Base-by-base conservation (phyloP, 495 filamentous ascomycete genomes). In the Daldinia bambusicola region DNA sequence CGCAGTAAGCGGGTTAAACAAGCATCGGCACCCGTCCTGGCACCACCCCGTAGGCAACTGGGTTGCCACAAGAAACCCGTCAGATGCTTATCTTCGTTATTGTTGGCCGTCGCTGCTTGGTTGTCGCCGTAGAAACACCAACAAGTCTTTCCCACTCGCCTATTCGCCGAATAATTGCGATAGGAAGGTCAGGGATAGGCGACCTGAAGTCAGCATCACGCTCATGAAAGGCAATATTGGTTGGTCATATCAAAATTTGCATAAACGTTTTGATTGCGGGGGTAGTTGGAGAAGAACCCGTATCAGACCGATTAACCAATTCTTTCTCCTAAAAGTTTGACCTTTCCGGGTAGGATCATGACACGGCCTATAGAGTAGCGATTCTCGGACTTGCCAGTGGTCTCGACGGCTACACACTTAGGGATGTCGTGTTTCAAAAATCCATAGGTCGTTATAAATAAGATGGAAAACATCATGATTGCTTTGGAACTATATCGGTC, bases 401-500 rank as follows among this genome's bases (percentile, higher is more conserved):
- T 48, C 6, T 48, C 18, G 41, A 45, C n/a, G 43, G 6, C 10
- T 1, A 22, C 22, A 20, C 18, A 10, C 16, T 9, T 48, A 16
- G 3, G 6, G 18, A 48, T 9, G 10, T 48, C 9, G 43, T 2
- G 18, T 22, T 22, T 12, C 43, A 20, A 22, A 48, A 22, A 48
- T 48, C 18, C 2, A 48, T 22, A 22, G 18, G 43, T 9, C 8
- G 43, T 16, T 56, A 56, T 37, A 40, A 57, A 57, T 57, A 41
- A 22, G 18, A 38, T 8, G 20, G 34, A 38, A 13, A 38, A 57
- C 55, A 57, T 57, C 16, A 38, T 57, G 55, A 26, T 26, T 26
- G 26, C 31, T 13, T 53, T 53, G 20, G 20, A 22, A 40, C 55
- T 40, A 37, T 34, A 16, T 40, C 32, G 55, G 18, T 37, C 32